A percentile compares a stretch with the other conserved stretches of the same genome.
Evolutionary conservation across 441 rosid species (phyloP).

Genomic region (Heliophila coronopifolia): DNA sequence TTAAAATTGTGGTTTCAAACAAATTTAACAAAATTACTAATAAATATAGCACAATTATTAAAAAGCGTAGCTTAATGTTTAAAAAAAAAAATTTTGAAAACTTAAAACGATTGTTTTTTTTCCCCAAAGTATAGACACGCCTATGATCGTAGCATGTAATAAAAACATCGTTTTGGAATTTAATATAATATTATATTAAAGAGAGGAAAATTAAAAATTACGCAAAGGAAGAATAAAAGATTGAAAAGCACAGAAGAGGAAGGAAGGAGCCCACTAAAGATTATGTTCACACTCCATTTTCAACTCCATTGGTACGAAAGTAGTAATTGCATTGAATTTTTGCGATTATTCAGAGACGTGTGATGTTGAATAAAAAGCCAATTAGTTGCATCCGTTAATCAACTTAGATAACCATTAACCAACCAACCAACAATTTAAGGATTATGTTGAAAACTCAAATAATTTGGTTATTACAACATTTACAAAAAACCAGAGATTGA

Average conservation of each 20-base stretch:
- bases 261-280: conserved; percentile 26
- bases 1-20: too few species aligned
- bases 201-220: conserved; percentile 25
- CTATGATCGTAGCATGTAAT: too few species aligned
- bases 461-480: not conserved
- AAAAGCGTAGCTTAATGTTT: too few species aligned
- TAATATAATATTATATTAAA: too few species aligned
- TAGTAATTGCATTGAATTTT: conserved; percentile 27
- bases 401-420: not conserved
- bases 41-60: too few species aligned
- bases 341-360: conserved; percentile 1
- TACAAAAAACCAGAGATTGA: not conserved
- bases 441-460: not conserved
- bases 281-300: conserved; percentile 25
- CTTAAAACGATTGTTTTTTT: too few species aligned
- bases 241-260: conserved; percentile 22
- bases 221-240: conserved; percentile 29
- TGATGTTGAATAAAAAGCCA: conserved; percentile 2
- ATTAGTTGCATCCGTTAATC: conserved; percentile 9
- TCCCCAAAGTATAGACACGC: too few species aligned
- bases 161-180: too few species aligned
- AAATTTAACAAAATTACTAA: too few species aligned
- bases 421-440: not conserved
- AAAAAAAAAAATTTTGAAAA: too few species aligned
- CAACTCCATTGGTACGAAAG: too few species aligned